Base-by-base conservation (phyloP, 768 basidiomycete species). In the Boletus bicolor region DNA sequence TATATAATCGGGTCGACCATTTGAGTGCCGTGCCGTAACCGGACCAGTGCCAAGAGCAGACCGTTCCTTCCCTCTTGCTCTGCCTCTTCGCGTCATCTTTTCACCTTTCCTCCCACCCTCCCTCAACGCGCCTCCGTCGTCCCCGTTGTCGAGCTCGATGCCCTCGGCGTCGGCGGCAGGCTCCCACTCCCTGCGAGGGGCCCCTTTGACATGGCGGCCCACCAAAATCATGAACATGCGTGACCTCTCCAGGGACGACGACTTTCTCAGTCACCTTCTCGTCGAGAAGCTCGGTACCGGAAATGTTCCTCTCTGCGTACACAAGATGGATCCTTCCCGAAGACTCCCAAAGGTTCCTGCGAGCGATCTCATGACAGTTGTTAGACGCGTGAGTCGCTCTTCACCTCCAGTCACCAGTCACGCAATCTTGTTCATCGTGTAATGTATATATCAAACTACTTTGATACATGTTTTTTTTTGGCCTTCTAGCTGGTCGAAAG, bases 221-320 rank as follows among this genome's bases (percentile, higher is more conserved):
- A 92, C 89, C 47, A 91, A 89, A 78, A 86, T 89, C 64, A 93
- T 93, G 90, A 89, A 90, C 76, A 87, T 90, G 80, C 82, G 82
- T 73, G 91, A 93, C 82, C 82, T 93, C 58, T 89, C 91, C 66
- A 85, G 83, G 72, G 91, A 93, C 75, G 91, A 93, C 71, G 91
- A 93, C 74, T 93, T 92, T 71, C 85, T 93, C 69, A 89, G 87
- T 66, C 89, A 93, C 75, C 80, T 93, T 38, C 83, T 93, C 54
- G 89, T 93, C 58, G 91, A 93, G 75, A 92, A 92, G 64, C 82
- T 93, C 35, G 91, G 91, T 43, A 90, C 90, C 4, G 87, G 87
- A 34, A 73, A 65, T 37, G 86, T 87, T 8, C 91, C 91, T n/a
- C 79, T 93, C 51, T 81, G 86, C 54, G 91, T 93, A 14, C 91